Percentiles rank a stretch among this genome's conserved stretches.
Evolutionary conservation across 345 rosid species (phyloP).

Genomic region (Microcos paniculata): DNA sequence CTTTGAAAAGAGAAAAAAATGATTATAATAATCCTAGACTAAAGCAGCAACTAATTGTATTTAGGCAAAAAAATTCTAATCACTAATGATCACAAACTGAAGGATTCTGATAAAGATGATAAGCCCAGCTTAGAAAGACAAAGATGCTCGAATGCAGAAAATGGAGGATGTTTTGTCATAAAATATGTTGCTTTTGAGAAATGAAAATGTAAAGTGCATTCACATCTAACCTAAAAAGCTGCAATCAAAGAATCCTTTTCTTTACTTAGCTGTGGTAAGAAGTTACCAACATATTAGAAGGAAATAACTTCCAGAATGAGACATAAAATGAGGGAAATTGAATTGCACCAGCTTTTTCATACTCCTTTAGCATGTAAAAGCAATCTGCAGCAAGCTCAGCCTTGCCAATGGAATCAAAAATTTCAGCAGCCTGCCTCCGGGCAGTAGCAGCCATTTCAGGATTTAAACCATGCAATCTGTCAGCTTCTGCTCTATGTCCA

Average conservation of each 20-base stretch:
- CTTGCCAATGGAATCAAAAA: conserved; percentile 43
- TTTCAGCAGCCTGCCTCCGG: conserved; percentile 49
- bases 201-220: background rate
- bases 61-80: background rate
- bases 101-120: background rate
- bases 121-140: background rate
- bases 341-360: conserved; percentile 39
- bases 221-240: background rate
- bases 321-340: background rate
- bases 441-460: conserved; percentile 31
- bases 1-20: background rate
- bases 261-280: background rate
- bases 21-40: background rate
- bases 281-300: background rate
- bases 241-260: background rate
- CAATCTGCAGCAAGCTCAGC: conserved; percentile 48
- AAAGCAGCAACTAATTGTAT: background rate
- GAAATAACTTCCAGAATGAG: background rate
- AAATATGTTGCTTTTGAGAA: background rate
- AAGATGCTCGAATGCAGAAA: background rate
- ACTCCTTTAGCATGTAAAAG: conserved; percentile 36
- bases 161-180: background rate
- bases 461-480: conserved; percentile 30
- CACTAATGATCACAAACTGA: background rate
- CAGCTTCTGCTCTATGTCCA: conserved; percentile 43